These are phyloP conservation scores for Scedosporium boydii DNA, from an alignment of 2,329 filamentous ascomycete genomes.

Conservation along the genomic window DNA sequence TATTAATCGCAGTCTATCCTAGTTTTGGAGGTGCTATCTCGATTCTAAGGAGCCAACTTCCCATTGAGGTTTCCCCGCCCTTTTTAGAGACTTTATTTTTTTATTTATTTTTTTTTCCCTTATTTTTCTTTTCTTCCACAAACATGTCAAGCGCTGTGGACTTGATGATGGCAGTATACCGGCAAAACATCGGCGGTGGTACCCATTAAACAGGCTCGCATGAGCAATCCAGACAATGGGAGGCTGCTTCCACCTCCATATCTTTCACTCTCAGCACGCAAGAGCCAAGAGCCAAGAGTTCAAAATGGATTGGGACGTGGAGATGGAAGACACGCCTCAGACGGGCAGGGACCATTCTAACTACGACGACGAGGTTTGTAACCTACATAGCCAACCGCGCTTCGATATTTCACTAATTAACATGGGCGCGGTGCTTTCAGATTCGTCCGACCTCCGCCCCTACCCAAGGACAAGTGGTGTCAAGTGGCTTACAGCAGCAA, in stretches of 20 bases:
- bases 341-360: background rate
- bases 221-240: background rate
- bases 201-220: too few relatives aligned
- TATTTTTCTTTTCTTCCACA: background rate
- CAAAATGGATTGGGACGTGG: slow-evolving; percentile 6
- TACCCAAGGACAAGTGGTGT: background rate
- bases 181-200: too few relatives aligned
- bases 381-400: slow-evolving; percentile 6
- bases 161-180: background rate
- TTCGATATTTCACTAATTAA: background rate
- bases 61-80: background rate
- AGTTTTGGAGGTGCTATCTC: too few relatives aligned
- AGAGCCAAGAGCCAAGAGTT: background rate
- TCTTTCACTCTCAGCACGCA: background rate
- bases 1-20: too few relatives aligned
- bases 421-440: background rate
- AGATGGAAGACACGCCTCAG: slow-evolving; percentile 14
- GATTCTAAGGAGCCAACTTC: background rate
- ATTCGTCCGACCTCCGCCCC: background rate
- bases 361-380: background rate
- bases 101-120: background rate
- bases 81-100: background rate
- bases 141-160: background rate
- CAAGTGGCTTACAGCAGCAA: background rate
- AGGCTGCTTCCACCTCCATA: background rate